Conservation (phyloP, 805 yeast species). For the Dipodascopsis uninucleata region DNA sequence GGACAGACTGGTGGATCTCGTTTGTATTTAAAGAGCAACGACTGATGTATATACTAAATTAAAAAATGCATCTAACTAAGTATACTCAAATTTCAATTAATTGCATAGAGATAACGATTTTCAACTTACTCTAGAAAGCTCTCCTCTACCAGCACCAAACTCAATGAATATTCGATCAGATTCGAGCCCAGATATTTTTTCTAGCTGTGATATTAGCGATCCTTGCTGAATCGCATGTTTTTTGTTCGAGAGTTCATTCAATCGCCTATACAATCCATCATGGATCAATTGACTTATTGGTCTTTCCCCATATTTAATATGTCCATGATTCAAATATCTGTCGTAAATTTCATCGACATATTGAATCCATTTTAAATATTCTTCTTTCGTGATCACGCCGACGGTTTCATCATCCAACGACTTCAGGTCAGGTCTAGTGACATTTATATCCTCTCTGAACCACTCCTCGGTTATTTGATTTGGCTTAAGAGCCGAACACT, state of each 20-base stretch:
- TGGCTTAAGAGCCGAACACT: no score
- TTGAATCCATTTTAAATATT: constrained; percentile 9
- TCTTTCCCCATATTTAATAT: constrained; percentile 24
- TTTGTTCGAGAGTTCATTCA: constrained; percentile 50
- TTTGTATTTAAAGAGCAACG: constrained; percentile 26
- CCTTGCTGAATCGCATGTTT: constrained; percentile 84
- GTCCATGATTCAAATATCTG: constrained; percentile 32
- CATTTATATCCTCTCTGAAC: constrained; percentile 15
- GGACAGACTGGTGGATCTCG: neutral
- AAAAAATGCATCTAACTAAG: no score
- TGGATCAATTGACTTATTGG: constrained; percentile 20
- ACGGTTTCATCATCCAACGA: neutral
- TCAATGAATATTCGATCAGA: constrained; percentile 48
- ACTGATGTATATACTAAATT: constrained; percentile 24
- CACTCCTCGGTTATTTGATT: constrained; percentile 23
- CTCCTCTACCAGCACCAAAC: constrained; percentile 91
- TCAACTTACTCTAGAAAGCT: constrained; percentile 51
- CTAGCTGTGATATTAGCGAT: constrained; percentile 68
- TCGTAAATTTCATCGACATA: constrained; percentile 11
- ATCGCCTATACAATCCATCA: constrained; percentile 43
- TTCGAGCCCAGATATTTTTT: constrained; percentile 41
- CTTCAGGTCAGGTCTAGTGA: neutral
- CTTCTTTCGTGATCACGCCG: constrained; percentile 2
- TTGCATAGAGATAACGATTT: no score
- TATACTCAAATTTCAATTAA: no score